A percentile compares a stretch with the other conserved stretches of the same genome.
Evolutionary conservation across 495 filamentous ascomycete species (phyloP).

Genomic region (Hypoxylon rickii): DNA sequence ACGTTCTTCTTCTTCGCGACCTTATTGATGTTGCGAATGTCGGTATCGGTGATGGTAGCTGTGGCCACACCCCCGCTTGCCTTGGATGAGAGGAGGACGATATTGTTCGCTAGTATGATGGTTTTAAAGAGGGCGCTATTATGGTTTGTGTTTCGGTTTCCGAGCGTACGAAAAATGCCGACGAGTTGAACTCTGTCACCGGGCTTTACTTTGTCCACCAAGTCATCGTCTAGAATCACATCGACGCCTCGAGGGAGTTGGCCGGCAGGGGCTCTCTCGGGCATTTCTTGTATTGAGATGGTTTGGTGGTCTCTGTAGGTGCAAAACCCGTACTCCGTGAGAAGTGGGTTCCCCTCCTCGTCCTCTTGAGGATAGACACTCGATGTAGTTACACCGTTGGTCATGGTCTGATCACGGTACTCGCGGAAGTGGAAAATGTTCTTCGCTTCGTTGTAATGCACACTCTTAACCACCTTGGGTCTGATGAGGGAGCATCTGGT

Average conservation of each 20-base stretch:
- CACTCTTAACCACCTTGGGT: conserved; percentile 96
- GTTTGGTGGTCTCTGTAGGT: conserved; percentile 97
- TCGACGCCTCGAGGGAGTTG: conserved; percentile 97
- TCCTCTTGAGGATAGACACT: conserved; percentile 96
- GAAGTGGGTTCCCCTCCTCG: conserved; percentile 76
- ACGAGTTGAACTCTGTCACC: conserved; percentile 96
- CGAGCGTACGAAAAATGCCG: conserved; percentile 89
- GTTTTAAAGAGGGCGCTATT: conserved; percentile 93
- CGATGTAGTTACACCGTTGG: conserved; percentile 79
- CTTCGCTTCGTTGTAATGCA: conserved; percentile 89
- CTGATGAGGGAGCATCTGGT: conserved; percentile 94
- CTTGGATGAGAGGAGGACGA: conserved; percentile 94
- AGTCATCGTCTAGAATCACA: conserved; percentile 94
- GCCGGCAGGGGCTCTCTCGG: conserved; percentile 91
- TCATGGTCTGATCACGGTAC: conserved; percentile 97
- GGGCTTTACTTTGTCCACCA: conserved; percentile 93
- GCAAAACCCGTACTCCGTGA: conserved; percentile 94
- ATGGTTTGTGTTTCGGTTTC: conserved; percentile 87
- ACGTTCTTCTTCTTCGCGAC: conserved; percentile 93
- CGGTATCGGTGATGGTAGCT: conserved; percentile 91
- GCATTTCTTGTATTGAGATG: conserved; percentile 99
- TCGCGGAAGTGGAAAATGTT: conserved; percentile 80
- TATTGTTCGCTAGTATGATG: conserved; percentile 89
- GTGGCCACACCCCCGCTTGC: conserved; percentile 93
- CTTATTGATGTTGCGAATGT: conserved; percentile 99